Base-by-base conservation (phyloP, 345 rosid species). In the Citrus medica region DNA sequence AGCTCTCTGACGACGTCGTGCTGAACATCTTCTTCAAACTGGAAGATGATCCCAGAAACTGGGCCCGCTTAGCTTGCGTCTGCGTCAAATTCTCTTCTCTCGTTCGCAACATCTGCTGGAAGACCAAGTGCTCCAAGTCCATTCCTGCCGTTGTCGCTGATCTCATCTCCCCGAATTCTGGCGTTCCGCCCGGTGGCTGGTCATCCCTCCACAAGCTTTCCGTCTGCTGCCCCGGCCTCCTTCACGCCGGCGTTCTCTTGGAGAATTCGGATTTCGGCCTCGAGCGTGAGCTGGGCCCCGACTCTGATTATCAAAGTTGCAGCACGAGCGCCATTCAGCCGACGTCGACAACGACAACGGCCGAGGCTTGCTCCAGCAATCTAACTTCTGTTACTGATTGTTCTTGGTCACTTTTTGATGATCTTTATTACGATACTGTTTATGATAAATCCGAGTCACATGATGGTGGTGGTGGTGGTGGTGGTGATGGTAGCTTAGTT, bases 221-320 rank as follows among this genome's bases (percentile, higher is more conserved):
- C 72, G 94, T 96, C 66, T 94, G 97, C 84, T 94, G 98, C 82
- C 99, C 98, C 6, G 99, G 98, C 24, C 92, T 89, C 81, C 83
- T 74, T 84, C 99, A 92, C 86, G 83, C 98, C 30, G 98, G 99
- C 67, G 85, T 93, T 75, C 92, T 93, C 75, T 93, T 95, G 6
- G 97, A 95, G 63, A 85, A 92, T 88, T 92, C 99, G 51, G 99
- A 95, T 82, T 95, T 95, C 79, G 99, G 99, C 75, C 84, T 93
- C 51, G 96, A 95, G 64, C 97, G 94, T 68, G 98, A 96, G 72
- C 85, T 96, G 63, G 99, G 98, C 67, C 95, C 97, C 19, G 92
- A 92, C 58, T 82, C 84, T 30, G 79, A 84, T 70, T 85, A 46
- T 72, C 84, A 28, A 9, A 75, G 48, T 37, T 68, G 87, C 38